Evolutionary conservation across 495 filamentous ascomycete genomes (phyloP), one percentile per base, ranked within the genome.

Genomic region (Tuber melanosporum): DNA sequence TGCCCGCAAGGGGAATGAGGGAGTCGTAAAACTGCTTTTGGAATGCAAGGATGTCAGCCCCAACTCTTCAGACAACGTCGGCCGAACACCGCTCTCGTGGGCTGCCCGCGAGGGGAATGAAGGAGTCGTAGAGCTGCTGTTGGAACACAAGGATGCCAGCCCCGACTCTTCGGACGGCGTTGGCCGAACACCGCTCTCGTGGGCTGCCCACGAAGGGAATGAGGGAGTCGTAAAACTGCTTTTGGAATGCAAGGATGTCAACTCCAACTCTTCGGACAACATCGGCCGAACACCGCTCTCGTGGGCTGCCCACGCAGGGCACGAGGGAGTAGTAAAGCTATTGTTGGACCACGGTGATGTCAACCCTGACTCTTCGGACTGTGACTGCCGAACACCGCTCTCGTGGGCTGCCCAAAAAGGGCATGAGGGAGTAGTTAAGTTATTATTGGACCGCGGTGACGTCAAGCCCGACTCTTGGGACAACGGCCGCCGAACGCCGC

Each of bases 91-190:
- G 43, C 76, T 85, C 22, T 79, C 73, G 80, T 83, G 72, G 78
- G 86, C 86, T 45, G 84, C 66, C 84, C 78, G 73, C 71, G 77
- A 78, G 14, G 86, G 85, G 19, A 78, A 86, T 74, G 79, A 84
- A 44, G 83, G 73, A 19, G 76, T 83, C 1, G 72, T 83, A 43
- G 70, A 78, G 74, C 14, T 75, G 42, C 80, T 84, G 36, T 49
- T 84, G n/a, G 75, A 81, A 14, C 74, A 62, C 14, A 26, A 20
- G 42, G 74, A 52, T 41, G 78, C 73, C 10, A 32, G 41, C 20
- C 47, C 76, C 5, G 71, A 84, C 44, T 9, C 75, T 26, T 77
- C 70, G 26, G 81, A 83, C 71, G 70, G 49, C 0, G 43, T 73
- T 75, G 80, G 77, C 22, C 76, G 57, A 73, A 84, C 84, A 22